phyloP scores from a whole-genome alignment of 768 basidiomycete species.

The Ramaria sp. region DNA sequence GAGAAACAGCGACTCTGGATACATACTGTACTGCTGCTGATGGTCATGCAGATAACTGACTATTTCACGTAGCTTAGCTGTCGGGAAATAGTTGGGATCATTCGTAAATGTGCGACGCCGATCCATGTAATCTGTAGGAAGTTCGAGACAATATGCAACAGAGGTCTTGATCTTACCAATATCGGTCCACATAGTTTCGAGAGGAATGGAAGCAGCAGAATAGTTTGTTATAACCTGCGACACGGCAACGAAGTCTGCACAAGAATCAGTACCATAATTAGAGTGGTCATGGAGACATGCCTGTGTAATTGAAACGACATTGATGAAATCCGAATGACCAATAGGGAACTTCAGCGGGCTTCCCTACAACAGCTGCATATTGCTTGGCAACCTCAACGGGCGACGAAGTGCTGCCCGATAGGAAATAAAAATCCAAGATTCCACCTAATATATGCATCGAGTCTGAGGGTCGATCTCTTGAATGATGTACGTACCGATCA shows the following conservation, averaged over 20 bases:
- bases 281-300: background rate
- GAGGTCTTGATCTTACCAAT: slow-evolving; percentile 33
- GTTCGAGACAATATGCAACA: slow-evolving; percentile 31
- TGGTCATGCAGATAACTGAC: slow-evolving; percentile 44
- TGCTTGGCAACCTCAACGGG: slow-evolving; percentile 50
- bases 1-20: background rate
- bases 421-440: slow-evolving; percentile 69
- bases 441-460: slow-evolving; percentile 63
- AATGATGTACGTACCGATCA: slow-evolving; percentile 51
- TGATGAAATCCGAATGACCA: slow-evolving; percentile 79
- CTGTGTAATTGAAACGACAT: slow-evolving; percentile 14
- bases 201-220: slow-evolving; percentile 47
- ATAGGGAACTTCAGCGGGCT: slow-evolving; percentile 59
- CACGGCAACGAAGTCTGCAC: slow-evolving; percentile 36
- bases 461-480: slow-evolving; percentile 39
- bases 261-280: slow-evolving; percentile 38
- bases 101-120: slow-evolving; percentile 52
- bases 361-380: slow-evolving; percentile 53
- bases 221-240: slow-evolving; percentile 39
- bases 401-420: slow-evolving; percentile 52
- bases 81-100: slow-evolving; percentile 54
- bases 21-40: slow-evolving; percentile 43
- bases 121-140: slow-evolving; percentile 60
- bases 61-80: slow-evolving; percentile 39
- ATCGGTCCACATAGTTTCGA: slow-evolving; percentile 76